Evolutionary conservation across 1,139 yeast genomes (phyloP), one percentile per base, ranked within the genome.

Genomic region (Yamadazyma triangularis): DNA sequence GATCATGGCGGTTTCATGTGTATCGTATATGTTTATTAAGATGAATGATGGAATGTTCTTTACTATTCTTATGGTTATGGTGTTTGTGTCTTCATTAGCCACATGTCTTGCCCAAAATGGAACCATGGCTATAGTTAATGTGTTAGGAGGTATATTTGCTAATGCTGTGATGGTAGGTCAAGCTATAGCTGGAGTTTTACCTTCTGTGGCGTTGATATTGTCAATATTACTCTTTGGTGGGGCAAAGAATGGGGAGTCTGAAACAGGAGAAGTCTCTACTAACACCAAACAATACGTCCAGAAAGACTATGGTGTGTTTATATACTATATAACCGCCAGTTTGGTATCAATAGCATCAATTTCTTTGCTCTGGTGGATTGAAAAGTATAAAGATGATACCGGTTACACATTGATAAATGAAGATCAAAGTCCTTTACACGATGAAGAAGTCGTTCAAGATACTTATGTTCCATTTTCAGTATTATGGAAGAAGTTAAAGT

Each of bases 121-220:
- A 7, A 72, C 86, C 12, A 78, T 88, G 79, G 95, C 97, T 2
- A 69, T 86, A 20, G 93, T 85, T 3, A 85, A 84, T 47, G 80
- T 84, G 3, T 67, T 79, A 52, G 93, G 94, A 2, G 75, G 87
- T 3, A 69, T 77, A 3, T 86, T 79, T 50, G 86, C 89, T 11
- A 94, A 89, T 48, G 94, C 85, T 0, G 84, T 84, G 4, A 85
- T 91, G 84, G 88, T 88, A 4, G 98, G 98, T 1, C 96, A 91
- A 55, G 96, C 95, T 0, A 64, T 89, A 10, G 88, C 96, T 0
- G 97, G 97, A 1, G 95, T 89, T 0, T 61, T 89, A 30, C 97
- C 97, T 1, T 78, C 96, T 0, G 56, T 82, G 11, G 82, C 94
- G 0, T 64, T 88, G 32, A 78, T 89, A 29, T 31, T 76, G 1